Conservation (phyloP, 2,329 filamentous ascomycete genomes). For the Diplodia seriata region DNA sequence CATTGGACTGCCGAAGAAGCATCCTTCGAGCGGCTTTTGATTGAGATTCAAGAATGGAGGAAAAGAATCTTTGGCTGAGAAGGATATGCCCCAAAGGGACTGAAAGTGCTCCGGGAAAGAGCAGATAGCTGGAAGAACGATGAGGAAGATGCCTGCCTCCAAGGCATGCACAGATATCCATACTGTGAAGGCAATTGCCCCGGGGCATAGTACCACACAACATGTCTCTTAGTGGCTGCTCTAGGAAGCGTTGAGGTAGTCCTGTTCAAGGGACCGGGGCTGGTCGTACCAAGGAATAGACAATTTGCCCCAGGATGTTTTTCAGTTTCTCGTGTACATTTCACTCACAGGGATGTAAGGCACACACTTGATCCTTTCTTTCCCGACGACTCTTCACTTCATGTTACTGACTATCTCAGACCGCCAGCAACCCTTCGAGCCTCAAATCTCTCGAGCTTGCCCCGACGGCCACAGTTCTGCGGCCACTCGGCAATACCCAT, state of each 20-base stretch:
- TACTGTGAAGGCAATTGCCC: neutral
- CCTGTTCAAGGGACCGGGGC: neutral
- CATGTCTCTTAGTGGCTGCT: neutral
- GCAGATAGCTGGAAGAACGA: neutral
- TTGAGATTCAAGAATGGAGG: neutral
- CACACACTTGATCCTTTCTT: too few relatives aligned
- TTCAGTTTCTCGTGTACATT: neutral
- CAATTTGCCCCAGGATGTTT: neutral
- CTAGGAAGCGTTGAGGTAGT: neutral
- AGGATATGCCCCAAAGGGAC: neutral
- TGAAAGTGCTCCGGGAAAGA: neutral
- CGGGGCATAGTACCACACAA: neutral
- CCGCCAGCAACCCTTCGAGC: constrained; percentile 29
- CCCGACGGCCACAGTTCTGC: constrained; percentile 40
- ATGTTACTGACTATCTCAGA: constrained; percentile 34
- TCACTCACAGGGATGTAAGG: neutral
- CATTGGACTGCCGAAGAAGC: neutral
- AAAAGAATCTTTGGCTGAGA: neutral
- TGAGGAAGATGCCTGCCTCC: neutral
- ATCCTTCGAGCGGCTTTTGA: neutral
- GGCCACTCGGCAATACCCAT: constrained; percentile 46
- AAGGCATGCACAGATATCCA: neutral
- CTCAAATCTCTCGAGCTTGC: constrained; percentile 48
- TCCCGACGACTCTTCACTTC: too few relatives aligned
- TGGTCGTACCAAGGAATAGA: neutral